phyloP scores from a whole-genome alignment of 2,329 filamentous ascomycete species.

The Alternaria infectoria region DNA sequence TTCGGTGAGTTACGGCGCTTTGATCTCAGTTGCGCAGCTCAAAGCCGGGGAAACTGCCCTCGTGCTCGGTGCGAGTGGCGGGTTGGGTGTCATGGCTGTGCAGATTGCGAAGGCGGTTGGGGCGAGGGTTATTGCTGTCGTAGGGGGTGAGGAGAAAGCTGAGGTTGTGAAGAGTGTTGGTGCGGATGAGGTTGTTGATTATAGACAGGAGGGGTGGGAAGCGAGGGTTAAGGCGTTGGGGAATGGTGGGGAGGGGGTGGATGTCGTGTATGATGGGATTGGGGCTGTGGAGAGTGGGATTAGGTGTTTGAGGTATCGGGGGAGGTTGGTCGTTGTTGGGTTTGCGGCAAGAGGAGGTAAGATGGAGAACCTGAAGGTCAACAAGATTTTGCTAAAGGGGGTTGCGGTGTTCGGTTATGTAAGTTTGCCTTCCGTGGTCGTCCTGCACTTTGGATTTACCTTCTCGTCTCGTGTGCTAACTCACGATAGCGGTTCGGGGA shows the following conservation, averaged over 20 bases:
- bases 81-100: conserved; percentile 62
- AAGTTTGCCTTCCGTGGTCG: neutral
- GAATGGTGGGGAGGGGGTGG: conserved; percentile 56
- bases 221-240: conserved; percentile 58
- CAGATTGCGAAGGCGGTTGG: conserved; percentile 62
- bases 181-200: conserved; percentile 53
- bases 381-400: conserved; percentile 31
- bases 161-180: conserved; percentile 50
- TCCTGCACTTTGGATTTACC: neutral
- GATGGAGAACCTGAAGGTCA: conserved; percentile 53
- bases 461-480: neutral
- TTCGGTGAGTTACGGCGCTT: conserved; percentile 61
- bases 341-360: conserved; percentile 62
- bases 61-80: conserved; percentile 63
- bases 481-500: conserved; percentile 61
- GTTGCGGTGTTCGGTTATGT: conserved; percentile 36
- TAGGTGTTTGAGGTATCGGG: conserved; percentile 61
- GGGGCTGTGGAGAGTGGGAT: conserved; percentile 63
- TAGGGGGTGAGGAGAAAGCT: conserved; percentile 56
- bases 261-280: conserved; percentile 65
- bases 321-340: conserved; percentile 62
- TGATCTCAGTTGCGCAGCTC: conserved; percentile 52
- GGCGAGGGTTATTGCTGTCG: conserved; percentile 61
- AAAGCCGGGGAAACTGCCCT: conserved; percentile 58
- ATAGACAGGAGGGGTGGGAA: conserved; percentile 56